These are phyloP conservation scores for Cupressus sempervirens DNA, from an alignment of 75 land plant species.

Conservation along the genomic window DNA sequence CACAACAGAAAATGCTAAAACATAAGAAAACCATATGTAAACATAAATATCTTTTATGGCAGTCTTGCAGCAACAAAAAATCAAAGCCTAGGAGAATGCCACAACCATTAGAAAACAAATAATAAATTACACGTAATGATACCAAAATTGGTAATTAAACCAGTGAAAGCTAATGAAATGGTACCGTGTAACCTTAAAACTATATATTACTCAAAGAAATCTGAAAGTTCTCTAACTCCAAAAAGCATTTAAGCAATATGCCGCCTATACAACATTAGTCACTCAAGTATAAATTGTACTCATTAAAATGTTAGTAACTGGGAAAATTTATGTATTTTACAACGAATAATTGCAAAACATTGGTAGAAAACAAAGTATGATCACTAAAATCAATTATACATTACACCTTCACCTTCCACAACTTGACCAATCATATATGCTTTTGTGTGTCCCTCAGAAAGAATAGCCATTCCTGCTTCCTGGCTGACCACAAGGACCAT, in stretches of 20 bases:
- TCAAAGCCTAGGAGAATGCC: not conserved
- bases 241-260: not conserved
- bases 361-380: not conserved
- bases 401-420: slow-evolving; percentile 73
- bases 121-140: not conserved
- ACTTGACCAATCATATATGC: slow-evolving; percentile 75
- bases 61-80: not conserved
- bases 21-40: not conserved
- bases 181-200: not conserved
- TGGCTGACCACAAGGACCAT: slow-evolving; percentile 79
- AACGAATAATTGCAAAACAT: not conserved
- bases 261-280: not conserved
- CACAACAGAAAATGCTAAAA: not conserved
- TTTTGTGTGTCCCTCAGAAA: slow-evolving; percentile 20
- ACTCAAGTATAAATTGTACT: not conserved
- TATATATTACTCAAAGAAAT: not conserved
- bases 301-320: not conserved
- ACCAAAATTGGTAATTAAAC: not conserved
- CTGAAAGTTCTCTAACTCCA: not conserved
- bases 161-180: not conserved
- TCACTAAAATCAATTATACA: slow-evolving; percentile 17
- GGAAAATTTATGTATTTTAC: not conserved
- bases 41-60: not conserved
- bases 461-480: slow-evolving; percentile 50
- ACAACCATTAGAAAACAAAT: not conserved